Percentiles rank a stretch among this genome's conserved stretches.
Evolutionary conservation across 176 grass and related monocot genomes (phyloP).

Genomic region (Echinochloa phyllopogon): DNA sequence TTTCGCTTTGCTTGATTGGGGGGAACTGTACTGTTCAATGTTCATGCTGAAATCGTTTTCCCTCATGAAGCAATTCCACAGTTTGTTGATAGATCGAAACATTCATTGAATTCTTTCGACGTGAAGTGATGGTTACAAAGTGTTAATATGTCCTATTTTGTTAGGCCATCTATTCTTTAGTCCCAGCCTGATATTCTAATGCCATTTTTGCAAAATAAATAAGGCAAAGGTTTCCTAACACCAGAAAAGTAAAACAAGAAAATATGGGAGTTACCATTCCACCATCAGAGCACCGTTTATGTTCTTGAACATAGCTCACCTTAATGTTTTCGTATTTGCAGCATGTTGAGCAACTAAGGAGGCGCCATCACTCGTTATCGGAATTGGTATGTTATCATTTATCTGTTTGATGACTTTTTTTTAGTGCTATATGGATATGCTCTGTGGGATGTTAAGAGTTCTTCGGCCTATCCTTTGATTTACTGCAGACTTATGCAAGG

Average conservation of each 20-base stretch:
- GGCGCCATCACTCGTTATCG: conserved; percentile 46
- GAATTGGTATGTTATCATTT: conserved; percentile 43
- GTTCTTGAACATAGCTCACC: neutral
- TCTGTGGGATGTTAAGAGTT: neutral
- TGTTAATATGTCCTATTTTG: neutral
- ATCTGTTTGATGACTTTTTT: neutral
- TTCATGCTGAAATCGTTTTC: neutral
- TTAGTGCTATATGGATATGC: neutral
- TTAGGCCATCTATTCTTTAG: neutral
- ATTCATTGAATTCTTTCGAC: neutral
- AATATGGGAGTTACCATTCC: neutral
- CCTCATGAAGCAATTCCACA: neutral
- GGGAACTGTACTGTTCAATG: neutral
- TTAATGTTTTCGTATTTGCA: conserved; percentile 34
- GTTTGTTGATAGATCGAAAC: neutral
- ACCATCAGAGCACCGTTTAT: too few relatives aligned
- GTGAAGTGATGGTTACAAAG: neutral
- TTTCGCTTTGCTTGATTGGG: neutral
- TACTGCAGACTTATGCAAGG: conserved; percentile 59
- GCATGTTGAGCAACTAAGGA: conserved; percentile 58
- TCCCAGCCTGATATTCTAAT: neutral
- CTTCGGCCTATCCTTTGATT: neutral
- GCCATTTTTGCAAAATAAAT: neutral
- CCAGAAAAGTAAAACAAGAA: neutral
- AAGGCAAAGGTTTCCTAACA: neutral